Percentiles rank a stretch among this genome's conserved stretches.
Evolutionary conservation across 495 filamentous ascomycete species (phyloP).

Genomic region (Trichoderma orchidacearum): DNA sequence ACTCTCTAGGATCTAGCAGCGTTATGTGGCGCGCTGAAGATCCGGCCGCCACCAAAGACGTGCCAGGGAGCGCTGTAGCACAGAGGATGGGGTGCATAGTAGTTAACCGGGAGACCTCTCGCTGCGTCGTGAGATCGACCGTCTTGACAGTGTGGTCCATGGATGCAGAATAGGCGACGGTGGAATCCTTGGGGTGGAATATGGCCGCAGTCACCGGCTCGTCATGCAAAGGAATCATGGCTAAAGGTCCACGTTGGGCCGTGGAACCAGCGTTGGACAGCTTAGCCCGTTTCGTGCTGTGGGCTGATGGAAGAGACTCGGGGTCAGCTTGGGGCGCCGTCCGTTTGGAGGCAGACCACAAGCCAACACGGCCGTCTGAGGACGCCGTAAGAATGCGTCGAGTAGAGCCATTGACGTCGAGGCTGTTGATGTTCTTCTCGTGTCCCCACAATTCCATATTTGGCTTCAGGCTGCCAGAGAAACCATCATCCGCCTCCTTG

Average conservation of each 20-base stretch:
- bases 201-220: slow-evolving; percentile 58
- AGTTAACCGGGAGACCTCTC: slow-evolving; percentile 62
- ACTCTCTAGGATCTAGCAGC: slow-evolving; percentile 73
- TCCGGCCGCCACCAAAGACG: slow-evolving; percentile 62
- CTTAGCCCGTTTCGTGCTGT: slow-evolving; percentile 65
- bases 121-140: slow-evolving; percentile 71
- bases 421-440: slow-evolving; percentile 53
- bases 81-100: slow-evolving; percentile 71
- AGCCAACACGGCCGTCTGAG: slow-evolving; percentile 60
- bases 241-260: slow-evolving; percentile 67
- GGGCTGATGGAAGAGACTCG: slow-evolving; percentile 46
- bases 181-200: slow-evolving; percentile 74
- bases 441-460: slow-evolving; percentile 82
- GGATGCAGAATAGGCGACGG: slow-evolving; percentile 77
- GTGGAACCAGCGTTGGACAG: slow-evolving; percentile 46
- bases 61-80: slow-evolving; percentile 49
- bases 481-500: slow-evolving; percentile 44
- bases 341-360: slow-evolving; percentile 71
- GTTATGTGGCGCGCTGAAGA: slow-evolving; percentile 79
- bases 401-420: slow-evolving; percentile 64
- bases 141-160: slow-evolving; percentile 84
- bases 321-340: slow-evolving; percentile 58
- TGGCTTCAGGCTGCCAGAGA: slow-evolving; percentile 52
- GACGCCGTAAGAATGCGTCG: slow-evolving; percentile 73
- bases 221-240: slow-evolving; percentile 56